Conservation (phyloP, 768 basidiomycete species). For the Podaxis rugospora region DNA sequence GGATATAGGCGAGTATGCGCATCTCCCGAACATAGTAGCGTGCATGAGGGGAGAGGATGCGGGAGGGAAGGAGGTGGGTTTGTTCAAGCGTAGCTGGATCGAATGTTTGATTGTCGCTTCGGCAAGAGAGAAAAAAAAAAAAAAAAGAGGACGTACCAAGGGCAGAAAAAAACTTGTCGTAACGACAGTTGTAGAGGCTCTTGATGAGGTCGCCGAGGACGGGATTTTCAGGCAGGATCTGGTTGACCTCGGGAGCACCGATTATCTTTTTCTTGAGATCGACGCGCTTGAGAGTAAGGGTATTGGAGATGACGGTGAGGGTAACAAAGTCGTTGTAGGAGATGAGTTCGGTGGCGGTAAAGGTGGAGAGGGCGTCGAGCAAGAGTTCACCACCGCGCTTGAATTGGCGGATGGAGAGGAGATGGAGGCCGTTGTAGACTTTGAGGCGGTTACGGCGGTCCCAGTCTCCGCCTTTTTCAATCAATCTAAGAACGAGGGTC, state of each 20-base stretch:
- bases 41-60: conserved; percentile 79
- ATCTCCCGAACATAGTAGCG: conserved; percentile 93
- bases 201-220: conserved; percentile 79
- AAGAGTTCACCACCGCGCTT: conserved; percentile 80
- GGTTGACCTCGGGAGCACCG: conserved; percentile 80
- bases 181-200: conserved; percentile 89
- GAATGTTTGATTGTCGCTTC: not conserved
- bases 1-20: conserved; percentile 90
- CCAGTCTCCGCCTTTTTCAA: conserved; percentile 98
- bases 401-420: conserved; percentile 88
- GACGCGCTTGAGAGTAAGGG: conserved; percentile 71
- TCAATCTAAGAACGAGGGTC: conserved; percentile 47
- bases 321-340: conserved; percentile 88
- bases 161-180: conserved; percentile 89
- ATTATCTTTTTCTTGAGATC: conserved; percentile 96
- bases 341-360: conserved; percentile 88
- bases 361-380: conserved; percentile 89
- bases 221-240: conserved; percentile 79
- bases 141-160: conserved; percentile 49
- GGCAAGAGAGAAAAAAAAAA: not conserved
- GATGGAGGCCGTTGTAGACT: conserved; percentile 87
- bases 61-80: conserved; percentile 81
- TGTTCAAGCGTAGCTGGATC: conserved; percentile 80
- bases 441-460: conserved; percentile 95
- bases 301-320: conserved; percentile 75